phyloP scores from a whole-genome alignment of 2,329 filamentous ascomycete genomes.

The Orbilia javanica region DNA sequence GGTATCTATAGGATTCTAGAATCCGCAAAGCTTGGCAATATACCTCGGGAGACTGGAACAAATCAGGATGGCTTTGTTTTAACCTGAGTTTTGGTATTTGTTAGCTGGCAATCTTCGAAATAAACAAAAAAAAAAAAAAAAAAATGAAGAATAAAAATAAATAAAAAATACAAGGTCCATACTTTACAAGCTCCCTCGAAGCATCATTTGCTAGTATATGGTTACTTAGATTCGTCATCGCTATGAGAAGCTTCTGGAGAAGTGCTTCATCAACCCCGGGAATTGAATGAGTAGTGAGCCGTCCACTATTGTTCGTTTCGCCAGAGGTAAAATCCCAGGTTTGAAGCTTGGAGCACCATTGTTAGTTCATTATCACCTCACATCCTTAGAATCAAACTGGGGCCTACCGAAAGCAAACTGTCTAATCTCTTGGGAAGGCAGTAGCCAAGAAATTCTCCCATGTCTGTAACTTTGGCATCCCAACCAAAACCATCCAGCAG shows the following conservation, averaged over 20 bases:
- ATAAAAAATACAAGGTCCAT: slow-evolving; percentile 60
- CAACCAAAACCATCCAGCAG: slow-evolving; percentile 90
- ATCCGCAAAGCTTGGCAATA: slow-evolving; percentile 88
- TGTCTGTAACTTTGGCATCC: slow-evolving; percentile 87
- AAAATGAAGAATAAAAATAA: too few relatives aligned
- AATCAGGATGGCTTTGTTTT: slow-evolving; percentile 78
- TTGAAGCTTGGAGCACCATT: slow-evolving; percentile 8
- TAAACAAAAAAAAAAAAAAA: too few relatives aligned
- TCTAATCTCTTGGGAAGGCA: slow-evolving; percentile 84
- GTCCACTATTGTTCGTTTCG: slow-evolving; percentile 66
- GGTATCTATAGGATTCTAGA: slow-evolving; percentile 89
- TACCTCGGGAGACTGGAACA: slow-evolving; percentile 80
- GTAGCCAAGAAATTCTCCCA: slow-evolving; percentile 86
- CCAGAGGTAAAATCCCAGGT: slow-evolving; percentile 61
- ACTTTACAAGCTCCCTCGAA: slow-evolving; percentile 79
- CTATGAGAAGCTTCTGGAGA: slow-evolving; percentile 82
- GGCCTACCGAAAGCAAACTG: slow-evolving; percentile 79
- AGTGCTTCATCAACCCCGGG: slow-evolving; percentile 73
- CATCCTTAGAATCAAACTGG: background rate
- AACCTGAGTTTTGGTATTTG: slow-evolving; percentile 69
- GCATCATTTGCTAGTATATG: slow-evolving; percentile 92
- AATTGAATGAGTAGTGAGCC: slow-evolving; percentile 66
- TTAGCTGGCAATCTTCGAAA: background rate
- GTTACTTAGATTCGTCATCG: slow-evolving; percentile 89
- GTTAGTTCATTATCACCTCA: slow-evolving; percentile 6